Evolutionary conservation across 148 eudicot genomes (phyloP).

Genomic region (Vaccinium myrtillus): DNA sequence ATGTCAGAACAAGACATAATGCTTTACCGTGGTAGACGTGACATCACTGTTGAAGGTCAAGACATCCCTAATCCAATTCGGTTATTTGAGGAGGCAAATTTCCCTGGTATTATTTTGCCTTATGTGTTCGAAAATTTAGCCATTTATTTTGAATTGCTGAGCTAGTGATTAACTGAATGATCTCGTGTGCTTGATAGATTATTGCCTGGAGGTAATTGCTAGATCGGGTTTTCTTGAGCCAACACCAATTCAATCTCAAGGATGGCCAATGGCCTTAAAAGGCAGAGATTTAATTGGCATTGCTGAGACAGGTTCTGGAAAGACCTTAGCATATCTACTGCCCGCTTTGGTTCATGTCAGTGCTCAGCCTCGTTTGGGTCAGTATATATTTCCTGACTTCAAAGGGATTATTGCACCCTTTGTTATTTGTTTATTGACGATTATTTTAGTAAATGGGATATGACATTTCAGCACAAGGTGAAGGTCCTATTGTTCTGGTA

Average conservation of each 20-base stretch:
- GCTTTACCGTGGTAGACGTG: constrained; percentile 56
- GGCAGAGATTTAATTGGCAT: constrained; percentile 96
- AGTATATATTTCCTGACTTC: constrained; percentile 21
- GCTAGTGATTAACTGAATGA: constrained; percentile 15
- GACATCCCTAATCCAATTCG: constrained; percentile 84
- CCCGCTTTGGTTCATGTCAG: constrained; percentile 90
- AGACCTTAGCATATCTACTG: constrained; percentile 85
- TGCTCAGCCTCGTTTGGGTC: constrained; percentile 91
- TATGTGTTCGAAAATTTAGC: neutral
- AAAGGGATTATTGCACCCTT: neutral
- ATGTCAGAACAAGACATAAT: constrained; percentile 60
- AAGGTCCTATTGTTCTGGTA: constrained; percentile 85
- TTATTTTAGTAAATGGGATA: neutral
- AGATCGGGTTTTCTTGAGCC: constrained; percentile 91
- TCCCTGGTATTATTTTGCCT: constrained; percentile 61
- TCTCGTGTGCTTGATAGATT: constrained; percentile 44
- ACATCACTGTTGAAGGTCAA: constrained; percentile 80
- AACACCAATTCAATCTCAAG: constrained; percentile 92
- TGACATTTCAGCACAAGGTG: constrained; percentile 62
- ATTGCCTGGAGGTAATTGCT: constrained; percentile 71
- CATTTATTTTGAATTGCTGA: neutral
- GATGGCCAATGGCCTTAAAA: constrained; percentile 99
- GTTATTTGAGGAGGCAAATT: constrained; percentile 76
- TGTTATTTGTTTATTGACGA: constrained; percentile 1
- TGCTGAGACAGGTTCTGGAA: constrained; percentile 99